phyloP scores from a whole-genome alignment of 1,139 yeast species.

The Blastobotrys buckinghamii region DNA sequence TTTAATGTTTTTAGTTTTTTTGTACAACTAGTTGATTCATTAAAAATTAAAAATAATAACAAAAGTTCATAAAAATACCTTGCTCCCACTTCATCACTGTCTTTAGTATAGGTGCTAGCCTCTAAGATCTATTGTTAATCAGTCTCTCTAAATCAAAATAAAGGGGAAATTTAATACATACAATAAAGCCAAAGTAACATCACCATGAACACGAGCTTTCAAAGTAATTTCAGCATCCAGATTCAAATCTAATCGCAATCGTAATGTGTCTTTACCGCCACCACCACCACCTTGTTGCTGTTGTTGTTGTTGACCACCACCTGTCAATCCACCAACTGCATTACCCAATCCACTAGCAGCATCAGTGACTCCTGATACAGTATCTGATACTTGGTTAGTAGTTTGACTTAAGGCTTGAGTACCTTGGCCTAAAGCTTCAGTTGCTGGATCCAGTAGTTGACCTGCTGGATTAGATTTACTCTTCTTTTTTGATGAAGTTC shows the following conservation, averaged over 20 bases:
- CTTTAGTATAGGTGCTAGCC: neutral
- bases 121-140: constrained; percentile 2
- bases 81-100: neutral
- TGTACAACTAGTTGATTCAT: no score
- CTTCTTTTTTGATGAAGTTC: neutral
- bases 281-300: constrained; percentile 3
- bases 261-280: constrained; percentile 3
- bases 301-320: constrained; percentile 1
- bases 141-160: neutral
- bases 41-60: no score
- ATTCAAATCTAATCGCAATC: constrained; percentile 6
- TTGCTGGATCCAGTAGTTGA: neutral
- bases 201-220: constrained; percentile 6
- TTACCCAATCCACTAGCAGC: neutral
- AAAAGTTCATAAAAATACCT: no score
- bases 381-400: neutral
- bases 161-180: neutral
- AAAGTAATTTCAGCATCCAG: constrained; percentile 4
- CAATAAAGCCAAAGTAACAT: constrained; percentile 6
- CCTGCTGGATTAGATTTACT: neutral
- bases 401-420: neutral
- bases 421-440: neutral
- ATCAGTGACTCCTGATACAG: neutral
- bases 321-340: neutral
- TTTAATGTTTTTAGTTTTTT: no score